Evolutionary conservation across 495 filamentous ascomycete species (phyloP).

Genomic region (Staphylotrichum tortipilum): DNA sequence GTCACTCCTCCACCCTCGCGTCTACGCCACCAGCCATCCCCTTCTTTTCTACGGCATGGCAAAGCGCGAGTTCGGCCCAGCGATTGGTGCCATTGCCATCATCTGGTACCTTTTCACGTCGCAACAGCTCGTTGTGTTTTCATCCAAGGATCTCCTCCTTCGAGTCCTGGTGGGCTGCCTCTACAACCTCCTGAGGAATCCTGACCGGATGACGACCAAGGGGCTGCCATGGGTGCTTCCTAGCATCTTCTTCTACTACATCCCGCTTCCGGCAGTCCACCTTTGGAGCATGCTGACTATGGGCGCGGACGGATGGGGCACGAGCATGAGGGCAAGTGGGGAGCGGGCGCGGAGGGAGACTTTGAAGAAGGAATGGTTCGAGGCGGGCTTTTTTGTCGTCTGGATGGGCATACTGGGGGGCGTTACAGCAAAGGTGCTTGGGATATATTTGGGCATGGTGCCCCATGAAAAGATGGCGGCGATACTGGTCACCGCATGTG

Average conservation of each 20-base stretch:
- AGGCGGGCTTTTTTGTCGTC: slow-evolving; percentile 10
- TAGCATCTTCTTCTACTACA: slow-evolving; percentile 10
- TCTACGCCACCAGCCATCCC: slow-evolving; percentile 7
- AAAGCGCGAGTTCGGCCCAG: slow-evolving; percentile 10
- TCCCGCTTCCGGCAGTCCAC: slow-evolving; percentile 9
- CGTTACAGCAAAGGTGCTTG: neutral
- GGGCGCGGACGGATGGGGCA: slow-evolving; percentile 9
- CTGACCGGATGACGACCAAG: neutral
- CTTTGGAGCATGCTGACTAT: slow-evolving; percentile 11
- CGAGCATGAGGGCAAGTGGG: slow-evolving; percentile 7
- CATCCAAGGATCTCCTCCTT: neutral
- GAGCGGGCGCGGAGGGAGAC: slow-evolving; percentile 3
- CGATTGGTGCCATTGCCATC: slow-evolving; percentile 5
- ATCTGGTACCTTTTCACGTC: slow-evolving; percentile 8
- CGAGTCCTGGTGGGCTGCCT: neutral
- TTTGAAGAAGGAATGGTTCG: slow-evolving; percentile 6
- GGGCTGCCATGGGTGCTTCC: slow-evolving; percentile 2
- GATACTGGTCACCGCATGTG: neutral
- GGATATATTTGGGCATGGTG: neutral
- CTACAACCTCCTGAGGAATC: slow-evolving; percentile 8
- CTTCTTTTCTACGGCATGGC: slow-evolving; percentile 9
- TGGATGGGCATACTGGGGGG: slow-evolving; percentile 8
- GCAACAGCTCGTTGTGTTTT: neutral
- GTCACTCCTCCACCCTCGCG: slow-evolving; percentile 4
- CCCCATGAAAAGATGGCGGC: slow-evolving; percentile 2